Evolutionary conservation across 148 eudicot genomes (phyloP).

Genomic region (Vaccinium vitisidaea): DNA sequence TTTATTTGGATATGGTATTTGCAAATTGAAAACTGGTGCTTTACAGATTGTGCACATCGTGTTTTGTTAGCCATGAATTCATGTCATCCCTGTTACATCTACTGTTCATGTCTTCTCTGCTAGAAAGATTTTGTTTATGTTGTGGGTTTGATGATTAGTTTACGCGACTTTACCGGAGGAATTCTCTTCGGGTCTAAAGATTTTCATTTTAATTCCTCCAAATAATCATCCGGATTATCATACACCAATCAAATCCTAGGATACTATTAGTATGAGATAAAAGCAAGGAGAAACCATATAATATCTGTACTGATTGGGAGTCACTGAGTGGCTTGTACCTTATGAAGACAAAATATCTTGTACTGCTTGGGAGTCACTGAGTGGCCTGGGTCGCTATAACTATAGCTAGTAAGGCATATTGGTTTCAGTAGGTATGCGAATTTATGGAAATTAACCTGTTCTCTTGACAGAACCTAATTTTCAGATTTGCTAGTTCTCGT

Average conservation of each 20-base stretch:
- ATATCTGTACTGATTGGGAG: background rate
- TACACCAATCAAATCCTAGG: background rate
- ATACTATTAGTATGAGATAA: background rate
- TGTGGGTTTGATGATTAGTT: background rate
- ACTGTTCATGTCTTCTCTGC: background rate
- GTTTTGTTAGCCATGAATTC: background rate
- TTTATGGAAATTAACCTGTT: background rate
- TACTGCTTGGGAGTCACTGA: no score
- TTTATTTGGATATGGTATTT: background rate
- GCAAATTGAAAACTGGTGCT: background rate
- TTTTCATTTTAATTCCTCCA: conserved; percentile 1
- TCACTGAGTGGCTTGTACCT: background rate
- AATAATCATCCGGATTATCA: background rate
- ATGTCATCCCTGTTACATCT: background rate
- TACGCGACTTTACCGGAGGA: background rate
- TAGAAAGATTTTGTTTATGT: background rate
- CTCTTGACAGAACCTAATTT: background rate
- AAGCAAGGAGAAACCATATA: background rate
- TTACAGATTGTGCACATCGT: background rate
- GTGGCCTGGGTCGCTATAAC: background rate
- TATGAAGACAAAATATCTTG: no score
- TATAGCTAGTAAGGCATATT: background rate
- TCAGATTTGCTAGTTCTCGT: background rate
- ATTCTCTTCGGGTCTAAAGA: background rate
- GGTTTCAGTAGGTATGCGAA: background rate